Evolutionary conservation across 129 eudicot species (phyloP), one percentile per base, ranked within the genome.

Genomic region (Centella asiatica): DNA sequence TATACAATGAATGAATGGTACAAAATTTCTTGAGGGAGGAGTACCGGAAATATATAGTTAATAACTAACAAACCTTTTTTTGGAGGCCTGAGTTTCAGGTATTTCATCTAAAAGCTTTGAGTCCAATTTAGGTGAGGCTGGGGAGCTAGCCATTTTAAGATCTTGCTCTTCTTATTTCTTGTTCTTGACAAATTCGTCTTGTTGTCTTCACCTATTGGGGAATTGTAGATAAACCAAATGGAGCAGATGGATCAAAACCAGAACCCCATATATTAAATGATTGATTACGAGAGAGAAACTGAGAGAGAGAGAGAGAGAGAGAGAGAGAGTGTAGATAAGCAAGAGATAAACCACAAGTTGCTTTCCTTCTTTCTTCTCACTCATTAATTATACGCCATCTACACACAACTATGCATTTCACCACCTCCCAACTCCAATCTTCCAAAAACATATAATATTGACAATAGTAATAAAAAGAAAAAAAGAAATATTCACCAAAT

Each of bases 21-120:
- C 40, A 18, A 53, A 52, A 32, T 32, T 32, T 31, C 44, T 29
- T 29, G 24, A 56, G 32, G 23, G 40, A 25, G 6, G 1, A 54
- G 34, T 14, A 2, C 13, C 14, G 2, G 4, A 53, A 51, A 14
- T 5, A 51, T 6, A 7, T 24, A 12, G 13, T 39, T 44, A 55
- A 59, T 67, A 28, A 17, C 0, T 13, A 22, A 64, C 60, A 12
- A 26, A 78, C 95, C 95, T 81, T 76, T 76, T 85, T 73, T 85
- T 85, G 60, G 83, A 76, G 65, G 86, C 75, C 56, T 78, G 88
- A 61, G 67, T 33, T 34, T 79, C 85, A 62, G 73, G 46, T 24
- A 32, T 59, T 69, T 72, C 55, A 44, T 47, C 56, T 37, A 75
- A 69, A 32, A 67, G 25, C 57, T 53, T 53, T 28, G 69, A 62